A percentile compares a stretch with the other conserved stretches of the same genome.
Conservation (phyloP, 1,284 basidiomycete genomes). For the Malassezia obtusa region DNA sequence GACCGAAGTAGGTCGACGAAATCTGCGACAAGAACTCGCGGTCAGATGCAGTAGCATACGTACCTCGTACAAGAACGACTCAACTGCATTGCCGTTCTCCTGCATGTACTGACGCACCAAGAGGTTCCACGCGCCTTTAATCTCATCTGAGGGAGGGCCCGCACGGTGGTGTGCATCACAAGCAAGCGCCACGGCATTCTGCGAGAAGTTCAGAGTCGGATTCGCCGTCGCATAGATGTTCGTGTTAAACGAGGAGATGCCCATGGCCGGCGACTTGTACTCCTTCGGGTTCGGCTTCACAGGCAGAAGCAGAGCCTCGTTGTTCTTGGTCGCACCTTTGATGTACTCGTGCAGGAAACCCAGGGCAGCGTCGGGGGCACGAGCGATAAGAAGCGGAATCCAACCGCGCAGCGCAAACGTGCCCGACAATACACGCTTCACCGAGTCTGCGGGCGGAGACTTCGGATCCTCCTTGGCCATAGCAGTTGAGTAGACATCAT, state of each 20-base stretch:
- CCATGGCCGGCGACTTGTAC: conserved; percentile 27
- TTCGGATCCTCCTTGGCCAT: not conserved
- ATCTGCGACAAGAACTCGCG: conserved; percentile 7
- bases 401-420: conserved; percentile 14
- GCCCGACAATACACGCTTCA: conserved; percentile 13
- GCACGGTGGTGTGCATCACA: conserved; percentile 17
- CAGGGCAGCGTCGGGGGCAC: conserved; percentile 10
- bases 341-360: conserved; percentile 29
- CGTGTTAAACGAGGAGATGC: conserved; percentile 11
- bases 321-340: conserved; percentile 18
- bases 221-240: conserved; percentile 38
- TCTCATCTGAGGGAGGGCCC: not conserved
- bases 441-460: conserved; percentile 1
- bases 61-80: conserved; percentile 8
- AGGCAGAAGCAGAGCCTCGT: conserved; percentile 34
- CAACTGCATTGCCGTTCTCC: conserved; percentile 1
- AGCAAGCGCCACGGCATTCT: conserved; percentile 35
- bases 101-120: conserved; percentile 10
- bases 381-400: conserved; percentile 6
- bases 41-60: not conserved
- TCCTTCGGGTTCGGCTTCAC: conserved; percentile 42
- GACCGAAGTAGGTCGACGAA: conserved; percentile 9
- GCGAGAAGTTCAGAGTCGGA: conserved; percentile 40
- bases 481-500: conserved; percentile 1
- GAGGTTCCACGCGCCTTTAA: conserved; percentile 11